These are phyloP conservation scores for Ophiostoma sp. DNA, from an alignment of 2,329 filamentous ascomycete species.

Conservation along the genomic window DNA sequence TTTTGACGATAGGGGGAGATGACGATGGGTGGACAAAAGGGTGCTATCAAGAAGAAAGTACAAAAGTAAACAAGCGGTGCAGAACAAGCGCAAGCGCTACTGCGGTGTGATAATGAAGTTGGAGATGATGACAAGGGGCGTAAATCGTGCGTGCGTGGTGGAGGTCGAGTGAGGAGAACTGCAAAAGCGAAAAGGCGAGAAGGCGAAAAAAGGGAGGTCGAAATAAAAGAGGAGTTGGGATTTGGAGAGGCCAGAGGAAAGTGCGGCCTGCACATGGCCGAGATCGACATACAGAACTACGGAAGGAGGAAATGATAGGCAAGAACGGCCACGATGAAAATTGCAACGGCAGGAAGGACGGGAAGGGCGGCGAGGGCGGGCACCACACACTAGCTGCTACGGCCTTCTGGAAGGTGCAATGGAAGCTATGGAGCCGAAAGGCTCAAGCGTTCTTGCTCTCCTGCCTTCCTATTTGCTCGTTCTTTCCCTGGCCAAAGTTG, in stretches of 20 bases:
- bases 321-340: neutral
- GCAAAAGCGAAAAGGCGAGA: neutral
- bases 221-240: neutral
- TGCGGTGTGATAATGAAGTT: neutral
- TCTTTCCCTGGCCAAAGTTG: neutral
- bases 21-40: neutral
- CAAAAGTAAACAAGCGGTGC: conserved; percentile 4
- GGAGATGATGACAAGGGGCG: neutral
- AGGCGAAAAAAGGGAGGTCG: neutral
- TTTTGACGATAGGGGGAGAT: neutral
- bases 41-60: neutral
- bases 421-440: neutral
- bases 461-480: conserved; percentile 1
- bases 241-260: neutral
- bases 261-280: neutral
- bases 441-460: neutral
- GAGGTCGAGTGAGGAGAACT: neutral
- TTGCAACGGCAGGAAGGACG: neutral
- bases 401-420: conserved; percentile 10
- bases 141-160: neutral
- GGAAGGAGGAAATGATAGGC: neutral
- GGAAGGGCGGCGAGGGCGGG: neutral
- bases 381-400: neutral
- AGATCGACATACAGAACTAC: neutral
- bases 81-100: conserved; percentile 3